Evolutionary conservation across 176 grass and related monocot species (phyloP), one percentile per base, ranked within the genome.

Genomic region (Dactylis glomerata): DNA sequence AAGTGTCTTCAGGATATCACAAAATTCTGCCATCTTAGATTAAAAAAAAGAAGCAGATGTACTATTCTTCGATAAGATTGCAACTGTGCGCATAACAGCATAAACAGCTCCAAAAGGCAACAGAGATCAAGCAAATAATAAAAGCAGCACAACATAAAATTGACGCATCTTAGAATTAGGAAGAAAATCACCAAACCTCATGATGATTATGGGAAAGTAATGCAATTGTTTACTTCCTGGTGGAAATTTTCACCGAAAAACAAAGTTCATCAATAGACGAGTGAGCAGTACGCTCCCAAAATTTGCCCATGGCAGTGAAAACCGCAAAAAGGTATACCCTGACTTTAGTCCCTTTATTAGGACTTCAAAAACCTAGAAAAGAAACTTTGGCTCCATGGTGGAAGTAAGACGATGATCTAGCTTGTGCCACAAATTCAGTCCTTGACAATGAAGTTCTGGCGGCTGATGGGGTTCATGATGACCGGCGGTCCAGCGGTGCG

Each of bases 361-460:
- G 79, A 50, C 73, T 47, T 68, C 16, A 50, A 15, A 61, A 38
- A 14, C 46, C 57, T 87, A 69, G 37, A 52, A 87, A 80, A 16
- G 23, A 68, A 80, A 80, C 49, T 87, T 68, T 7, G 0, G 37
- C 30, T 87, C 31, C 84, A 91, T 80, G 81, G 30, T 58, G 20
- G 68, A 14, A 80, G 56, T 16, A 68, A 13, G 55, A 57, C 3
- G 3, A 5, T 1, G 73, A 80, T 75, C 17, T 46, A 59, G 49
- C 75, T 80, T 33, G 47, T 24, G 1, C n/a, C 5, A 30, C 40
- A 42, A 70, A 82, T 66, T 94, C 58, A 52, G 70, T 56, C 5
- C 61, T 94, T 97, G 41, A 97, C 90, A 3, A 97, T 91, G 81
- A 97, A 97, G 69, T 97, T 94, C 77, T 97, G 95, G 75, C 95